phyloP scores from a whole-genome alignment of 73 alveolate genomes.

The Stentor roeselii region DNA sequence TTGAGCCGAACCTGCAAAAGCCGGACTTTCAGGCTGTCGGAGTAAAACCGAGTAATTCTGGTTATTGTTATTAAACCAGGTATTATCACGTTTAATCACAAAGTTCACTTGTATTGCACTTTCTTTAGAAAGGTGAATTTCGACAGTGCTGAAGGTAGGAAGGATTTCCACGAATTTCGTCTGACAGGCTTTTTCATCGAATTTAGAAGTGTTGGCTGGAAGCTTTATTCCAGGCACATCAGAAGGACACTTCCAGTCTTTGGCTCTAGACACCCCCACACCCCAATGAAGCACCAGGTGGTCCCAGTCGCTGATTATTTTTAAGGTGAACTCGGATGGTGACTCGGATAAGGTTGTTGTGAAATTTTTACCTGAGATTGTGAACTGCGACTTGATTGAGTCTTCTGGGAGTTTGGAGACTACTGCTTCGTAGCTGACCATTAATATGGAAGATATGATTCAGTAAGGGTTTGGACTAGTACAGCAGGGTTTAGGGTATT shows the following conservation, averaged over 20 bases:
- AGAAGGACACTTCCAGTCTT: slow-evolving; percentile 8
- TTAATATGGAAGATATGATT: too few species aligned
- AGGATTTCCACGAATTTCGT: not conserved
- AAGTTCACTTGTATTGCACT: not conserved
- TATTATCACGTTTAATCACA: not conserved
- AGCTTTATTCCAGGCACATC: not conserved
- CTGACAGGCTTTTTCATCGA: slow-evolving; percentile 17
- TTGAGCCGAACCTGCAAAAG: slow-evolving; percentile 20
- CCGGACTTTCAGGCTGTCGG: not conserved
- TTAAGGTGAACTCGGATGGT: not conserved
- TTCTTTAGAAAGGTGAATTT: not conserved
- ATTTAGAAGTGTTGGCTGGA: not conserved
- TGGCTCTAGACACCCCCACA: not conserved
- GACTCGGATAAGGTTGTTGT: not conserved
- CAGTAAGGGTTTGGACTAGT: too few species aligned
- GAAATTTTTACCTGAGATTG: not conserved
- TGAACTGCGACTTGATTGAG: not conserved
- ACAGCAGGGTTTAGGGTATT: too few species aligned
- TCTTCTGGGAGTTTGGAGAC: not conserved
- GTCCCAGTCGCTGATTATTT: not conserved
- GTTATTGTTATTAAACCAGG: slow-evolving; percentile 21
- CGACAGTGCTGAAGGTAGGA: not conserved
- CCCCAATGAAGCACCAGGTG: slow-evolving; percentile 20
- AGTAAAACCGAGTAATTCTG: not conserved
- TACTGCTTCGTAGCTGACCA: not conserved